Base-by-base conservation (phyloP, 192 early-diverging fungal genomes). In the Entomortierella parvispora region DNA sequence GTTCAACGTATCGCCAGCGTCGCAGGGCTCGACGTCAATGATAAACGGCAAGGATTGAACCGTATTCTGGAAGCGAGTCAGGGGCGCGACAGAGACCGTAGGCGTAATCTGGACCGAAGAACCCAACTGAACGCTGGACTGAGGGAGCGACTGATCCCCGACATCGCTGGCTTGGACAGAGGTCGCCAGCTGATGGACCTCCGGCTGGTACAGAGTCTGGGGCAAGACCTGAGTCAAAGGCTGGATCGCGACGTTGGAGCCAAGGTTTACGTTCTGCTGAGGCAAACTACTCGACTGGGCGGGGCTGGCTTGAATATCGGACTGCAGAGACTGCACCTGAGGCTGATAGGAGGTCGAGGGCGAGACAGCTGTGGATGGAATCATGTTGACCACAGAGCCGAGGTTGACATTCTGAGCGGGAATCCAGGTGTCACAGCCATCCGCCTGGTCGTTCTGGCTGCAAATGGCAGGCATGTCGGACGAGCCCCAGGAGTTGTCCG, bases 51-150 rank as follows among this genome's bases (percentile, higher is more conserved):
- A 52, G 7, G 65, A 62, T 49, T 77, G 42, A 54, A 77, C 37
- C 20, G 40, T 59, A 15, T n/a, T 54, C 49, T 72, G 70, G 43
- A 52, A 72, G 4, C 51, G n/a, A 11, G 70, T 72, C 26, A 65
- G 34, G 2, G 70, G 70, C 11, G 8, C 17, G 0, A 72, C 70
- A 18, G 7, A n/a, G 26, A 72, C 70, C 32, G 53, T 44, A 2
- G 70, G 70, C 7, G 22, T 9, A 33, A 72, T 65, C 34, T 60
- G 62, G 17, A 72, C 70, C 0, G 47, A 34, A 18, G 45, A 50
- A 8, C 70, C 70, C n/a, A 72, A 20, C 0, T 65, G 34, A 25
- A 72, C 62, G 12, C 61, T 72, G 12, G 70, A 72, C 56, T 72
- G 70, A 23, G 70, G 62, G 20, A 72, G 40, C 0, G 70, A 65